Base-by-base conservation (phyloP, 768 basidiomycete species). In the Lactarius vividus region DNA sequence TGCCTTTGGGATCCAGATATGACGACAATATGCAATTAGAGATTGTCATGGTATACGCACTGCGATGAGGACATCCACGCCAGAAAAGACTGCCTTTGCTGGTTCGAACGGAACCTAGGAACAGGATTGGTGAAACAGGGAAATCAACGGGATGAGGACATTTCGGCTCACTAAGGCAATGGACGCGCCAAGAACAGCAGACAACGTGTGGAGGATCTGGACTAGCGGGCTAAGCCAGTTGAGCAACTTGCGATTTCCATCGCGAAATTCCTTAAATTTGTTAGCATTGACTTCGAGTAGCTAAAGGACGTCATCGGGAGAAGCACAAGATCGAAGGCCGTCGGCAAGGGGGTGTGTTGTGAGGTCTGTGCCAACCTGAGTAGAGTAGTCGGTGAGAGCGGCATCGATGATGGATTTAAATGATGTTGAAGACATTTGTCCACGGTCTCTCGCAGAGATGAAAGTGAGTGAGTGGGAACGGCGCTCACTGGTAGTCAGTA, bases 71-170 rank as follows among this genome's bases (percentile, higher is more conserved):
- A 58, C 46, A 8, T 26, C 56, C 23, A 63, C 15, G 7, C 33
- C 57, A 20, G 42, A 26, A 37, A 63, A 58, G 20, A 63, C 44
- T 16, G 62, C 57, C 2, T 28, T 46, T 3, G 57, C 44, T 37
- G 56, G 62, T n/a, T 56, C 56, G 28, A 57, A 63, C 6, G 54
- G 29, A 6, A 42, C 42, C 42, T 42, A 5, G 42, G 42, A 20
- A 42, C 42, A 2, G 18, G 16, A 8, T 18, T 8, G 7, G 7
- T 20, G 42, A 15, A 42, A 5, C 5, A 33, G 9, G 0, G 33
- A 33, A 33, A 33, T 33, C 8, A 7, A 35, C 11, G 13, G 35
- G 4, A 37, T 1, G 10, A 4, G 35, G 52, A 8, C 5, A 28
- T 16, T 23, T 23, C 16, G n/a, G 31, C 61, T n/a, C 28, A 63